Conservation (phyloP, 768 basidiomycete species). For the Tylopilus subfusipes region DNA sequence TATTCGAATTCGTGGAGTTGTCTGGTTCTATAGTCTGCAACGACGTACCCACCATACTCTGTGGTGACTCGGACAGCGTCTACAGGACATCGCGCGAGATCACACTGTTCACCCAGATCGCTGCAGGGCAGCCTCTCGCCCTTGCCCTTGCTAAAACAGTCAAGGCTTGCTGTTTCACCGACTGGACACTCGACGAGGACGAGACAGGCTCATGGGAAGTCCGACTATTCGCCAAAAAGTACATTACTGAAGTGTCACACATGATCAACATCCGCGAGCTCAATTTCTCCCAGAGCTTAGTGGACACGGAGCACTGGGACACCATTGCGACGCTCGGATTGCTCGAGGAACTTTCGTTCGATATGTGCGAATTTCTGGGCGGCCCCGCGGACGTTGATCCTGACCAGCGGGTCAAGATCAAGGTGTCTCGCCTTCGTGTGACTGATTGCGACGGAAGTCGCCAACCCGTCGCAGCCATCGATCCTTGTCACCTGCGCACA, state of each 20-base stretch:
- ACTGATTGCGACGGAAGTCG: neutral
- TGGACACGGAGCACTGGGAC: slow-evolving; percentile 17
- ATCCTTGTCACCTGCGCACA: neutral
- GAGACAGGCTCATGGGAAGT: neutral
- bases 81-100: neutral
- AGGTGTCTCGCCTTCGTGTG: neutral
- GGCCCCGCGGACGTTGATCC: neutral
- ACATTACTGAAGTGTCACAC: slow-evolving; percentile 1
- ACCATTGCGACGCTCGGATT: slow-evolving; percentile 6
- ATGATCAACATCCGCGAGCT: slow-evolving; percentile 21
- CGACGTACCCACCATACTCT: neutral
- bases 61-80: neutral
- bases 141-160: slow-evolving; percentile 31
- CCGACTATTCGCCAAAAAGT: neutral
- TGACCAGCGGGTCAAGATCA: neutral
- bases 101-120: slow-evolving; percentile 28
- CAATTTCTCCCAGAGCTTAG: slow-evolving; percentile 2
- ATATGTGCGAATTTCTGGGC: neutral
- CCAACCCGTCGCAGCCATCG: neutral
- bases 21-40: slow-evolving; percentile 18
- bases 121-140: slow-evolving; percentile 26
- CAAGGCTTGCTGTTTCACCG: slow-evolving; percentile 17
- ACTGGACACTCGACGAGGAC: neutral
- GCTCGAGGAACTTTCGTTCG: slow-evolving; percentile 20
- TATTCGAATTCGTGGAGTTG: slow-evolving; percentile 34